phyloP scores from a whole-genome alignment of 2,329 filamentous ascomycete genomes.

The Ophiostoma montium region DNA sequence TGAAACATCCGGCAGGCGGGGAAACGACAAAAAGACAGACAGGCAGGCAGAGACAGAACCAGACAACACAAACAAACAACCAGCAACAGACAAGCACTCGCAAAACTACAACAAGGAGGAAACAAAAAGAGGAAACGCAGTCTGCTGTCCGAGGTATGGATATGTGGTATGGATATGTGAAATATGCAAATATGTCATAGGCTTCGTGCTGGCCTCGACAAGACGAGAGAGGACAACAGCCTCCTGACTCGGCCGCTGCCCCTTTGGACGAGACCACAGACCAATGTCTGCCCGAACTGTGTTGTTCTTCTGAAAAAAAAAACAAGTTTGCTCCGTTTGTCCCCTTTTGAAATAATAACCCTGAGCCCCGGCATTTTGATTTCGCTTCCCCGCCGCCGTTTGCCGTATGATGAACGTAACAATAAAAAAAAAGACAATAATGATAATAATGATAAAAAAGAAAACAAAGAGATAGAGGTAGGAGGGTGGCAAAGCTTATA shows the following conservation, averaged over 20 bases:
- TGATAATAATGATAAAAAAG: neutral
- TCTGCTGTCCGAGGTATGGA: neutral
- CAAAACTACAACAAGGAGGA: neutral
- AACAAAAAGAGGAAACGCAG: neutral
- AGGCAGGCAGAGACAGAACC: neutral
- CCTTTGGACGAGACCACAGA: constrained; percentile 5
- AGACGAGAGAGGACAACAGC: neutral
- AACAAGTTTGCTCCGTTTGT: constrained; percentile 7
- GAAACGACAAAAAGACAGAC: neutral
- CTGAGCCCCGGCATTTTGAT: constrained; percentile 1
- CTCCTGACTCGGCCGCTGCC: neutral
- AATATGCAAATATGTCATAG: neutral
- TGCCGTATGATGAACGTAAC: constrained; percentile 4
- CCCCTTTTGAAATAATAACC: constrained; percentile 12
- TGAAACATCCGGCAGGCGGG: neutral
- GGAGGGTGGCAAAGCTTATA: neutral
- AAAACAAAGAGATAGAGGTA: neutral
- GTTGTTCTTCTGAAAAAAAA: constrained; percentile 3
- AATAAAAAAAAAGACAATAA: constrained; percentile 7
- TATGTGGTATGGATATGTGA: neutral
- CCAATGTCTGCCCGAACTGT: constrained; percentile 28
- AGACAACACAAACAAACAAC: neutral
- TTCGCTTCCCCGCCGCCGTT: constrained; percentile 4
- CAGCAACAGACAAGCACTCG: neutral
- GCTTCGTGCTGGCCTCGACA: neutral